Evolutionary conservation across 2,329 filamentous ascomycete species (phyloP).

Genomic region (Ceratocystis harringtonii): DNA sequence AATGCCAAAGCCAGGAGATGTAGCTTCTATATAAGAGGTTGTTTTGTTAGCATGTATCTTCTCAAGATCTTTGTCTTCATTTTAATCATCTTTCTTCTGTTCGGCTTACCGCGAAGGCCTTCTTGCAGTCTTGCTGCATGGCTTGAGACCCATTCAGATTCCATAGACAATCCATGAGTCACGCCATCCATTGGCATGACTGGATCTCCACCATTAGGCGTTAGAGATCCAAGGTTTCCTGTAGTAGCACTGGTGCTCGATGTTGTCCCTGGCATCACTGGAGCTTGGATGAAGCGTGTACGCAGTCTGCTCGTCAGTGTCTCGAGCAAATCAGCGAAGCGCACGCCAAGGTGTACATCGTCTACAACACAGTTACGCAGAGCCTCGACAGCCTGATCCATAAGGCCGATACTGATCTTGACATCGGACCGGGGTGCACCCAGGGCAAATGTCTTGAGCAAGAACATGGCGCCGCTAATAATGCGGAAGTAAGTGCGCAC

Average conservation of each 20-base stretch:
- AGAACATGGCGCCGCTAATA: conserved; percentile 70
- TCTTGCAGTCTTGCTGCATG: neutral
- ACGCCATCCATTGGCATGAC: neutral
- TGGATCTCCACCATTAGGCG: neutral
- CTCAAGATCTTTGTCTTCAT: neutral
- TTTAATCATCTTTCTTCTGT: neutral
- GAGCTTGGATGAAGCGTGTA: conserved; percentile 55
- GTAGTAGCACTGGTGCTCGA: neutral
- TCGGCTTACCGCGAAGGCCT: neutral
- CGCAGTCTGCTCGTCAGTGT: conserved; percentile 60
- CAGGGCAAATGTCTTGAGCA: conserved; percentile 71
- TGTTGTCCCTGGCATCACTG: conserved; percentile 22
- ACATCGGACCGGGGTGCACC: conserved; percentile 68
- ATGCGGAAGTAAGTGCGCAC: conserved; percentile 78
- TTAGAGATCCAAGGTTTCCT: neutral
- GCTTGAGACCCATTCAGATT: conserved; percentile 2
- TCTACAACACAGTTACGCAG: conserved; percentile 68
- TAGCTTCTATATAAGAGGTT: neutral
- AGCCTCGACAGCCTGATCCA: conserved; percentile 60
- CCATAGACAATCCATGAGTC: neutral
- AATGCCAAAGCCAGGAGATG: conserved; percentile 30
- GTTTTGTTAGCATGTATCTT: neutral
- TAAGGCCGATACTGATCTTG: conserved; percentile 56
- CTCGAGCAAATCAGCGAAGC: conserved; percentile 70
- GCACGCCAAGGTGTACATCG: conserved; percentile 70